A percentile compares a stretch with the other conserved stretches of the same genome.
Evolutionary conservation across 257 asterid species (phyloP).

Genomic region (Fraxinus excelsior): DNA sequence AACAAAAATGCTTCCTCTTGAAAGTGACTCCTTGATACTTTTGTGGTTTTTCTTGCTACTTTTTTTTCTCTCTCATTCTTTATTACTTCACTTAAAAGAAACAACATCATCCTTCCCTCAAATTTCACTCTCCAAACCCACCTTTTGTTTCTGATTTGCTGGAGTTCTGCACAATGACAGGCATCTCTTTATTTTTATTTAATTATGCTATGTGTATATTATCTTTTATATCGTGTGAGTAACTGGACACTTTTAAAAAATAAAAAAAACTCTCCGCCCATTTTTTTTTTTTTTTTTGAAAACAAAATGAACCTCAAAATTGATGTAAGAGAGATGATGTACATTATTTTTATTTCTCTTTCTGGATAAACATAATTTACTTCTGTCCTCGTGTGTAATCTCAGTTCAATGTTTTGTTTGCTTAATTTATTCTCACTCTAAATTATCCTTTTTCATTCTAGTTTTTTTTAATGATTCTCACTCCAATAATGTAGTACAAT

Average conservation of each 20-base stretch:
- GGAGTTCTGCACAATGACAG: conserved; percentile 25
- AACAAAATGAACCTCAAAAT: no score
- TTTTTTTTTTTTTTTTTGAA: no score
- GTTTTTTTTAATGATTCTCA: not conserved
- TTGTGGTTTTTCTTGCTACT: conserved; percentile 40
- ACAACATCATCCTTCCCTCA: conserved; percentile 38
- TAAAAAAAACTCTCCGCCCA: no score
- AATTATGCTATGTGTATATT: no score
- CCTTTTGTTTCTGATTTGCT: conserved; percentile 28
- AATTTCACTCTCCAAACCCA: conserved; percentile 40
- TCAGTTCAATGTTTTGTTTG: not conserved
- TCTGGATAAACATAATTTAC: not conserved
- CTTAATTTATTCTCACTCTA: not conserved
- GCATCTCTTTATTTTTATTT: conserved; percentile 24
- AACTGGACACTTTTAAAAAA: no score
- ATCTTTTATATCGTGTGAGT: no score
- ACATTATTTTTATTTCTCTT: not conserved
- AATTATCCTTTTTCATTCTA: not conserved
- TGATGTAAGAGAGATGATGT: no score
- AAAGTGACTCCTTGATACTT: conserved; percentile 60
- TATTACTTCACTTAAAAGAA: conserved; percentile 65
- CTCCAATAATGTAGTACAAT: not conserved
- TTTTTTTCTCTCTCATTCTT: conserved; percentile 37
- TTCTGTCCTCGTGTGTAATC: not conserved
- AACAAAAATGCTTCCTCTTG: conserved; percentile 35